These are phyloP conservation scores for Linnemannia elongata DNA, from an alignment of 192 early-diverging fungal species.

Conservation along the genomic window DNA sequence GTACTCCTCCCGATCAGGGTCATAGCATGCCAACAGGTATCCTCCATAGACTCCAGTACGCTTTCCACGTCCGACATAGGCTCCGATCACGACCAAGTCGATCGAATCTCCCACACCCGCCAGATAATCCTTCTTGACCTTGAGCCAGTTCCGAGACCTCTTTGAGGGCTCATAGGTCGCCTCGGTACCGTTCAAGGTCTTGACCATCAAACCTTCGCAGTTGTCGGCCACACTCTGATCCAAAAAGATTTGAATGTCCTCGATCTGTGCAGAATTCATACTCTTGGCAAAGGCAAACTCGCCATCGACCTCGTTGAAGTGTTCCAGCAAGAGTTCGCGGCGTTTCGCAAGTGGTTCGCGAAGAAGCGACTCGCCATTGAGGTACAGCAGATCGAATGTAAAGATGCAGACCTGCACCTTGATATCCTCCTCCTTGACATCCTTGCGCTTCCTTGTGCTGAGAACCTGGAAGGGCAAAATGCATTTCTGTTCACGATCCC, in stretches of 20 bases:
- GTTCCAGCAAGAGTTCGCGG: constrained; percentile 75
- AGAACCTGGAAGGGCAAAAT: constrained; percentile 98
- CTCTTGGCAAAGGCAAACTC: constrained; percentile 92
- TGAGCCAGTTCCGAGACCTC: constrained; percentile 98
- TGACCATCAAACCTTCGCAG: constrained; percentile 99
- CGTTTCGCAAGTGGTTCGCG: constrained; percentile 80
- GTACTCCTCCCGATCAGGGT: constrained; percentile 94
- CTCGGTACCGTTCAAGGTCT: constrained; percentile 87
- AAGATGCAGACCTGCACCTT: constrained; percentile 96
- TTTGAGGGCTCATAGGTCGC: constrained; percentile 96
- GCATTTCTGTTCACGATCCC: constrained; percentile 88
- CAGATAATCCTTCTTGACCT: constrained; percentile 99
- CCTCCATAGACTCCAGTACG: constrained; percentile 96
- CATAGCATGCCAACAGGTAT: constrained; percentile 97
- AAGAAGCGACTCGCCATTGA: constrained; percentile 94
- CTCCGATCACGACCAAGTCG: constrained; percentile 98
- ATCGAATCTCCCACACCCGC: constrained; percentile 95
- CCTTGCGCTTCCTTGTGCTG: constrained; percentile 95
- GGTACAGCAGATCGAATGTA: constrained; percentile 95
- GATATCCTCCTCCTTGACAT: constrained; percentile 92
- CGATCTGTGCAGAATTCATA: constrained; percentile 85
- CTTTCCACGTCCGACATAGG: constrained; percentile 93
- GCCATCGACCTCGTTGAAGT: constrained; percentile 85
- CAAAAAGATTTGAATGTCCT: constrained; percentile 95
- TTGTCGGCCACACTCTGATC: constrained; percentile 85